Percentiles rank a stretch among this genome's conserved stretches.
Conservation (phyloP, 2,329 filamentous ascomycete genomes). For the Alternaria sp. region DNA sequence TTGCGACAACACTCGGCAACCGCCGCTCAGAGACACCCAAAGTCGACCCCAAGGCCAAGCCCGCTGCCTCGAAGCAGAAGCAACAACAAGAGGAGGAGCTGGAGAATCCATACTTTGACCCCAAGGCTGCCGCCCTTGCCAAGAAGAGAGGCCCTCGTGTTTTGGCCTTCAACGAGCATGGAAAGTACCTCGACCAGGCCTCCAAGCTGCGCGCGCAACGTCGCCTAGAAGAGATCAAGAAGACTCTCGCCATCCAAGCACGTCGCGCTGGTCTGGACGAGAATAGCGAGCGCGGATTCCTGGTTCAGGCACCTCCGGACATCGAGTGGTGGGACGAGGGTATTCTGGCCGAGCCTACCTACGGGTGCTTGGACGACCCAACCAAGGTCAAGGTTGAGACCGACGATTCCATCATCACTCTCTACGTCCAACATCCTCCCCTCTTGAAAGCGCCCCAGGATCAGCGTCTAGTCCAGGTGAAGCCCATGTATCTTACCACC, state of each 20-base stretch:
- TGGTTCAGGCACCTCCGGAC: constrained; percentile 82
- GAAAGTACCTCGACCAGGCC: constrained; percentile 95
- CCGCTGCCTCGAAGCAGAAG: constrained; percentile 40
- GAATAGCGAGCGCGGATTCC: constrained; percentile 87
- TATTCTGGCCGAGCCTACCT: constrained; percentile 75
- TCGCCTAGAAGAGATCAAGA: constrained; percentile 92
- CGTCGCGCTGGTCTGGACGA: constrained; percentile 94
- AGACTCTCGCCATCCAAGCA: constrained; percentile 84
- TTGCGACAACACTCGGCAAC: constrained; percentile 62
- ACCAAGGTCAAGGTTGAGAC: constrained; percentile 74
- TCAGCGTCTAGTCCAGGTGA: constrained; percentile 76
- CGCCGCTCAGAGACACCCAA: constrained; percentile 54
- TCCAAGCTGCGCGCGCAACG: constrained; percentile 87
- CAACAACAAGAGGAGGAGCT: constrained; percentile 62
- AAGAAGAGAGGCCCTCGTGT: constrained; percentile 69
- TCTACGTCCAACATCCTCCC: constrained; percentile 92
- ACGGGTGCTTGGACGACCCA: constrained; percentile 71
- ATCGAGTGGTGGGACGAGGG: constrained; percentile 99
- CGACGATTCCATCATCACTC: constrained; percentile 85
- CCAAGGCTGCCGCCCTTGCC: constrained; percentile 63
- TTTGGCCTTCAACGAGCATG: constrained; percentile 90
- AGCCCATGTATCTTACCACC: constrained; percentile 89
- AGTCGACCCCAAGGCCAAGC: constrained; percentile 38
- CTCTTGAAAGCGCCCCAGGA: constrained; percentile 91
- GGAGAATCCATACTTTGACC: constrained; percentile 84